Evolutionary conservation across 1,284 basidiomycete species (phyloP).

Genomic region (Trichosporon asahii): DNA sequence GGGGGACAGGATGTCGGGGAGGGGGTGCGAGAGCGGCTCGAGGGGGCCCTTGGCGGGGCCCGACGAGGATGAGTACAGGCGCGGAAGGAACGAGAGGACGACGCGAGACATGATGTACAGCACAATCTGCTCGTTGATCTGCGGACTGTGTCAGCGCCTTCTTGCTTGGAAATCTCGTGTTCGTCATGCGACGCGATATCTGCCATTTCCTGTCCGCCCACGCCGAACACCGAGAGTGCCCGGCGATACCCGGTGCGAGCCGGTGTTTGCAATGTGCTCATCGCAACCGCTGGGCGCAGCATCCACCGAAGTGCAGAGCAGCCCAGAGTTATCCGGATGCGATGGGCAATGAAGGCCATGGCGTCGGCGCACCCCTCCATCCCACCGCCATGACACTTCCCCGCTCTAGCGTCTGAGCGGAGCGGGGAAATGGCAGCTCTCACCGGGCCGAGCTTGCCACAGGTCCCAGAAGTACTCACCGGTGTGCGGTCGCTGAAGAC

Average conservation of each 20-base stretch:
- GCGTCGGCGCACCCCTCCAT: neutral
- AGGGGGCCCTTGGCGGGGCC: constrained; percentile 41
- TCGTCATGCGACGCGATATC: neutral
- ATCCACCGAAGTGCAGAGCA: neutral
- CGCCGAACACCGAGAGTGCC: neutral
- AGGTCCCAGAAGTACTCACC: constrained; percentile 32
- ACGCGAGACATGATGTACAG: constrained; percentile 90
- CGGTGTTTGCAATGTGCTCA: neutral
- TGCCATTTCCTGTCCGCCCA: neutral
- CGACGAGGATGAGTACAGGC: constrained; percentile 53
- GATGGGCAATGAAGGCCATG: neutral
- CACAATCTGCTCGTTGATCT: constrained; percentile 98
- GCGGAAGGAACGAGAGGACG: constrained; percentile 79
- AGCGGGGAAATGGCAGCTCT: neutral
- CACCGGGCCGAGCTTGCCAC: neutral
- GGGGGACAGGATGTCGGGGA: constrained; percentile 40
- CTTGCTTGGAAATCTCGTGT: neutral
- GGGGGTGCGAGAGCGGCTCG: constrained; percentile 41
- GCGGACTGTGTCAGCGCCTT: constrained; percentile 10
- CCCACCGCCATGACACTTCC: neutral
- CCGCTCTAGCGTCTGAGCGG: neutral
- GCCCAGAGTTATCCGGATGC: neutral
- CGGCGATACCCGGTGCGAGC: neutral
- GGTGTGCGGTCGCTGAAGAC: constrained; percentile 92
- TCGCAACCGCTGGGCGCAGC: neutral